Conservation (phyloP, 345 rosid genomes). For the Camelina laxa region DNA sequence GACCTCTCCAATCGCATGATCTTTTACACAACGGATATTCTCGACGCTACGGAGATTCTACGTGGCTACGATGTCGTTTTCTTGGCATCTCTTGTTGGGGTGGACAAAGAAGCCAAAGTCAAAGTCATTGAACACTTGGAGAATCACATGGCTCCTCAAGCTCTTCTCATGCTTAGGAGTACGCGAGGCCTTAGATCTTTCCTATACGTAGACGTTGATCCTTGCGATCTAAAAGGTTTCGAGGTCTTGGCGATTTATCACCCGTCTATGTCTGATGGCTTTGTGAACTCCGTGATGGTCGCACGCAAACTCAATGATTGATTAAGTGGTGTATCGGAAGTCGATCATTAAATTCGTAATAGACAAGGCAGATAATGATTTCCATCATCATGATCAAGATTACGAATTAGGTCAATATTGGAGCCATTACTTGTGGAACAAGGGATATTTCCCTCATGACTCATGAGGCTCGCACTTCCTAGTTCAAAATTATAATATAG, state of each 20-base stretch:
- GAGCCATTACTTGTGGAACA: constrained; percentile 9
- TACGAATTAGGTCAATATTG: constrained; percentile 11
- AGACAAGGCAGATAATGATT: background rate
- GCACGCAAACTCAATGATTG: background rate
- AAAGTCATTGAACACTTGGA: constrained; percentile 5
- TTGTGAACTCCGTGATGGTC: background rate
- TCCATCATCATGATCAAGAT: background rate
- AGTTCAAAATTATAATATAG: background rate
- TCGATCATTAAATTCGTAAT: background rate
- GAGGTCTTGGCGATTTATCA: background rate
- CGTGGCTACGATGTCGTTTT: background rate
- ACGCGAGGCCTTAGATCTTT: constrained; percentile 6
- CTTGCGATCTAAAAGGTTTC: constrained; percentile 1
- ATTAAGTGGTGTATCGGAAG: background rate
- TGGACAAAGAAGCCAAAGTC: constrained; percentile 3
- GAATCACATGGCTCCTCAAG: background rate
- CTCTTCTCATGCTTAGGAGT: constrained; percentile 10
- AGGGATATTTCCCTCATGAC: background rate
- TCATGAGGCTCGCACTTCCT: background rate
- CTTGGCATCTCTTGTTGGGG: constrained; percentile 1
- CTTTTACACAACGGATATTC: background rate
- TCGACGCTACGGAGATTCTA: constrained; percentile 1
- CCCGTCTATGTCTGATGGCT: background rate
- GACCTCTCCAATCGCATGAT: constrained; percentile 2
- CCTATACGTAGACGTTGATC: constrained; percentile 6